Conservation (phyloP, 2,329 filamentous ascomycete genomes). For the Neofusicoccum sp. region DNA sequence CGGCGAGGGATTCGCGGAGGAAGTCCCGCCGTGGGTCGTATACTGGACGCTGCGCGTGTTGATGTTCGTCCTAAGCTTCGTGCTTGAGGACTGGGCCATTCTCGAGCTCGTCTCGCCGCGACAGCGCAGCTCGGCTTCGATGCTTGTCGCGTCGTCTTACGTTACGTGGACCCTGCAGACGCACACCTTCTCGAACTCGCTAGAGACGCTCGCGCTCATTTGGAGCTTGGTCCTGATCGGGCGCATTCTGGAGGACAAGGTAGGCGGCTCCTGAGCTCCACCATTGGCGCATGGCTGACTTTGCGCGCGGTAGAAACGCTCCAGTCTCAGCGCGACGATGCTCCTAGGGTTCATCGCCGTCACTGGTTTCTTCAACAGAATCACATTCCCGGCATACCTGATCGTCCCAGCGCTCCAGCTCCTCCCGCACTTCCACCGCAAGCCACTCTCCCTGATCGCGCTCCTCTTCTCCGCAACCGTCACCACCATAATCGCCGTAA, state of each 20-base stretch:
- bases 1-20: conserved; percentile 80
- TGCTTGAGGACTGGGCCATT: conserved; percentile 95
- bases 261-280: conserved; percentile 43
- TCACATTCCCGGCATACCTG: conserved; percentile 93
- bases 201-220: conserved; percentile 87
- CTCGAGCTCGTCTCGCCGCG: conserved; percentile 81
- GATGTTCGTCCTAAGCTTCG: conserved; percentile 95
- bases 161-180: conserved; percentile 99
- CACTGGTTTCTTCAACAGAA: conserved; percentile 90
- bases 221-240: conserved; percentile 93
- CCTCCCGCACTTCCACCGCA: conserved; percentile 79
- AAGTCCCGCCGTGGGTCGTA: conserved; percentile 76
- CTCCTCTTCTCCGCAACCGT: conserved; percentile 64
- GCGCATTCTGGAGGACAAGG: conserved; percentile 76
- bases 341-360: conserved; percentile 78
- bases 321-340: conserved; percentile 71
- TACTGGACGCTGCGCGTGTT: conserved; percentile 86
- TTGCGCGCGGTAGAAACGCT: conserved; percentile 60
- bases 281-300: conserved; percentile 31
- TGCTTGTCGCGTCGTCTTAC: conserved; percentile 91
- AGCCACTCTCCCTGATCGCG: conserved; percentile 60
- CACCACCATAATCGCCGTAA: conserved; percentile 71
- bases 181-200: conserved; percentile 96
- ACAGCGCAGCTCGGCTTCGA: conserved; percentile 61
- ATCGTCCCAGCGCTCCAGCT: conserved; percentile 79